Conservation (phyloP, 768 basidiomycete genomes). For the Fomitopsis serialis region DNA sequence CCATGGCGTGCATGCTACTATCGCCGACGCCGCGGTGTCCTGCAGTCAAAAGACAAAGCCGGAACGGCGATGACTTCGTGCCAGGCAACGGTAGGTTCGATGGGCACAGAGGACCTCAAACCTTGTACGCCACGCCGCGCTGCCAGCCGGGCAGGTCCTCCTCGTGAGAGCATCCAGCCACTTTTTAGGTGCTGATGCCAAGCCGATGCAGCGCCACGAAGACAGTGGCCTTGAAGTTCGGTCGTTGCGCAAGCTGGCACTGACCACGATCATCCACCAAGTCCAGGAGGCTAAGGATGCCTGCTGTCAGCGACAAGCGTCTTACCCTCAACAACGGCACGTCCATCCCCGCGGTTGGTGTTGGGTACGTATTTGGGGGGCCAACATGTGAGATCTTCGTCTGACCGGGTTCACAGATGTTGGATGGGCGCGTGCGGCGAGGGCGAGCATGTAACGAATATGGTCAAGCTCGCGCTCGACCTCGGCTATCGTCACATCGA, state of each 20-base stretch:
- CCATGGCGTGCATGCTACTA: no score
- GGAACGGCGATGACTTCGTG: no score
- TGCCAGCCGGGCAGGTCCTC: background rate
- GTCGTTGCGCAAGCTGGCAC: background rate
- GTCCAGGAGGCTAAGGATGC: background rate
- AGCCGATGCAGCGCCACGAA: no score
- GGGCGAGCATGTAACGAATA: slow-evolving; percentile 56
- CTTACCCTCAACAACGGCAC: slow-evolving; percentile 70
- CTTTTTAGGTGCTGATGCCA: no score
- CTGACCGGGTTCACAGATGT: slow-evolving; percentile 30
- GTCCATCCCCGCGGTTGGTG: slow-evolving; percentile 69
- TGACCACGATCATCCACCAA: background rate
- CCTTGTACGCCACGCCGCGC: no score
- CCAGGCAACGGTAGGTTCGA: no score
- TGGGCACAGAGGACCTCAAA: no score
- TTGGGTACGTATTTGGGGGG: slow-evolving; percentile 34
- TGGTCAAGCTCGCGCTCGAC: slow-evolving; percentile 70
- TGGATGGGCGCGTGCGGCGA: slow-evolving; percentile 73
- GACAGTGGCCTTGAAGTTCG: background rate
- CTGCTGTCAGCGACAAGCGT: background rate
- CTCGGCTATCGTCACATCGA: slow-evolving; percentile 72
- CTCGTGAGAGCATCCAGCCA: background rate
- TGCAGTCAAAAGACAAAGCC: no score
- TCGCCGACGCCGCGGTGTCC: no score
- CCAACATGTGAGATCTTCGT: background rate